phyloP scores from a whole-genome alignment of 2,329 filamentous ascomycete species.

The Fusarium sp. region DNA sequence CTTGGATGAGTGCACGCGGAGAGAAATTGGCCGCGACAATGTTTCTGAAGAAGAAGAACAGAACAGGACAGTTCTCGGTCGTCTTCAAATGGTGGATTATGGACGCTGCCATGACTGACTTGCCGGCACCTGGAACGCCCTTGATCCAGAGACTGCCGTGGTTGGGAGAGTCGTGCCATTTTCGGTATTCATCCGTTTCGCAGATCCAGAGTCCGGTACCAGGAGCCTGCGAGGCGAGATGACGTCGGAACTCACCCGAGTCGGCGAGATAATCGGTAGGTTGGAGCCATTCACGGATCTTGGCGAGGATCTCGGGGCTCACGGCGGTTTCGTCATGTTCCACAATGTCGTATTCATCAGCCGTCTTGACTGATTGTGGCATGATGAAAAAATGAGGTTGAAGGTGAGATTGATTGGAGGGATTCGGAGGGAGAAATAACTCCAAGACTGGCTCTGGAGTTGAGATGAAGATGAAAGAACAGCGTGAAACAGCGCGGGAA shows the following conservation, averaged over 20 bases:
- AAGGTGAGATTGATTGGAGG: not conserved
- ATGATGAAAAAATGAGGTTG: constrained; percentile 6
- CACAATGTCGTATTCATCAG: constrained; percentile 37
- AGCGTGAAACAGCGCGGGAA: not conserved
- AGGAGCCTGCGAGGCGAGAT: constrained; percentile 40
- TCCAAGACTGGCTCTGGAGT: not conserved
- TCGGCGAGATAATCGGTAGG: constrained; percentile 45
- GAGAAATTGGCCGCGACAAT: constrained; percentile 40
- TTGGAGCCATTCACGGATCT: constrained; percentile 43
- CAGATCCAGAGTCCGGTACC: constrained; percentile 44
- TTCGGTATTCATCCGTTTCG: constrained; percentile 37
- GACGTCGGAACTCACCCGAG: constrained; percentile 42
- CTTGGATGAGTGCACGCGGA: constrained; percentile 36
- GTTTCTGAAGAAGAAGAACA: constrained; percentile 43
- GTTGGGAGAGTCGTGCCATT: constrained; percentile 39
- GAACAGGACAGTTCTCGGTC: constrained; percentile 31
- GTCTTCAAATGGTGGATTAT: constrained; percentile 36
- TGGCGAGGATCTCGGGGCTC: constrained; percentile 22
- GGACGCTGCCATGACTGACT: constrained; percentile 39
- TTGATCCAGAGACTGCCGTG: constrained; percentile 44
- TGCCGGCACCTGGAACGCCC: constrained; percentile 45
- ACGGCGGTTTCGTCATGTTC: constrained; percentile 27
- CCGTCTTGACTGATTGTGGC: constrained; percentile 29
- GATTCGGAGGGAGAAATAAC: not conserved
- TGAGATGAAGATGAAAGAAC: not conserved